Conservation (phyloP, 441 rosid genomes). For the Corymbia calophylla region DNA sequence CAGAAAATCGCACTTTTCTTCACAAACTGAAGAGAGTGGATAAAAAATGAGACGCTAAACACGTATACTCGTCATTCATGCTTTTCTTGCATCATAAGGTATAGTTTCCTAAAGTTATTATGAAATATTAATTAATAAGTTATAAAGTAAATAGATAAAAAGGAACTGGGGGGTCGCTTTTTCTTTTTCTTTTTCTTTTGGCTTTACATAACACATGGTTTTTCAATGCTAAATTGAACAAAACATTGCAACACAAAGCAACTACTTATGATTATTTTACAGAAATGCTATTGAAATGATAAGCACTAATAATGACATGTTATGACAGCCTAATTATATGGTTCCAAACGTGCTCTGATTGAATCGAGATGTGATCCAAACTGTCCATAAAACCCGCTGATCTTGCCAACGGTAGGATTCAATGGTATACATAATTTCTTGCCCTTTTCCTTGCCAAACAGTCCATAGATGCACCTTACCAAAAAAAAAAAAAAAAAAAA, state of each 20-base stretch:
- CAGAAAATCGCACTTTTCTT: not conserved
- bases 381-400: not conserved
- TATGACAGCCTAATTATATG: not conserved
- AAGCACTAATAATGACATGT: not conserved
- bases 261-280: not conserved
- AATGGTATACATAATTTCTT: not conserved
- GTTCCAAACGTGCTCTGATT: not conserved
- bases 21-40: not conserved
- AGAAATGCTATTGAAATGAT: not conserved
- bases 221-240: not conserved
- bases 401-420: not conserved
- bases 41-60: not conserved
- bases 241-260: not conserved
- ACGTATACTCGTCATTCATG: not conserved
- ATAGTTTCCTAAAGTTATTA: not conserved
- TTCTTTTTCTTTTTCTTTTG: not conserved
- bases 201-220: not conserved
- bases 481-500: no score
- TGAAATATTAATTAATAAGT: not conserved
- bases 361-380: not conserved
- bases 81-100: not conserved
- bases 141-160: not conserved
- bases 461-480: not conserved
- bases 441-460: not conserved
- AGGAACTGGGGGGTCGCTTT: not conserved